These are phyloP conservation scores for Solanum paucissectum DNA, from an alignment of 257 asterid species.

Conservation along the genomic window DNA sequence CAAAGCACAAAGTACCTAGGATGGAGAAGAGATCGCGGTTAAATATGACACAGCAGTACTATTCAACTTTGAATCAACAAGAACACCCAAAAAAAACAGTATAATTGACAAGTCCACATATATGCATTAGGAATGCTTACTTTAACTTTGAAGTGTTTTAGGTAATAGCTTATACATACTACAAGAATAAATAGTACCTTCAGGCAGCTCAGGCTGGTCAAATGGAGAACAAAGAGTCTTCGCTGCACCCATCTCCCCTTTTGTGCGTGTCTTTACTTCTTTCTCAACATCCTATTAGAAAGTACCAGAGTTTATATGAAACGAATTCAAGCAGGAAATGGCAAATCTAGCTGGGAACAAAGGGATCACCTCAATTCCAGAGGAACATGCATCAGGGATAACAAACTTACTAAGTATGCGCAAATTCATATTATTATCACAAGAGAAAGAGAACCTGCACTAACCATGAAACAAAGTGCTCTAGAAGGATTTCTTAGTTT, in stretches of 20 bases:
- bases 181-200: conserved; percentile 27
- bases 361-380: not conserved
- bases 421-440: not conserved
- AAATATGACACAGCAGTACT: not conserved
- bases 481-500: not conserved
- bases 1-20: conserved; percentile 58
- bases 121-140: not conserved
- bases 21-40: not conserved
- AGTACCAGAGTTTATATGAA: not conserved
- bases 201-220: conserved; percentile 68
- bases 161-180: not conserved
- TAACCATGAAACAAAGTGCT: not conserved
- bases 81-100: not conserved
- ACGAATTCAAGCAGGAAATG: not conserved
- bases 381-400: not conserved
- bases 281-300: conserved; percentile 53
- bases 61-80: not conserved
- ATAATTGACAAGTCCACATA: not conserved
- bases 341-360: not conserved
- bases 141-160: not conserved
- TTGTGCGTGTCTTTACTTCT: conserved; percentile 67
- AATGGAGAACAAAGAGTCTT: conserved; percentile 72
- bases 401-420: not conserved
- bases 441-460: not conserved
- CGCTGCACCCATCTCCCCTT: conserved; percentile 82